Conservation (phyloP, 805 yeast genomes). For the Ogataea haglerorum region DNA sequence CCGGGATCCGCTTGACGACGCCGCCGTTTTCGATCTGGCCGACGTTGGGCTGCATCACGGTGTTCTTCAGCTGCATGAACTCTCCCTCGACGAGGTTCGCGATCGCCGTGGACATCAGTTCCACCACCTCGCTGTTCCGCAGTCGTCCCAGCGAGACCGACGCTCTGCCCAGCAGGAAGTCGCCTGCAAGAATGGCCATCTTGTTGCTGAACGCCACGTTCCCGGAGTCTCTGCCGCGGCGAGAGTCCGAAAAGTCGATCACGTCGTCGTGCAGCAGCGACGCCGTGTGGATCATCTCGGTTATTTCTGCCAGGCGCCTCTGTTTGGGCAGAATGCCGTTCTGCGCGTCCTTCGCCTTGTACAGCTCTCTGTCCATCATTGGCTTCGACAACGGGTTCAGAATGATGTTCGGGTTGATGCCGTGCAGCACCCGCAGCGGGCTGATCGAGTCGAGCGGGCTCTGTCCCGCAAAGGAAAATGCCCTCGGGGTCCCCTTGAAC, state of each 20-base stretch:
- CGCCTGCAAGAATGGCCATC: conserved; percentile 97
- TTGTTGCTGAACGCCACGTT: conserved; percentile 93
- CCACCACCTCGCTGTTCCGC: conserved; percentile 96
- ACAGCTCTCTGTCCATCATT: conserved; percentile 63
- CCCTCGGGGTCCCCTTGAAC: conserved; percentile 53
- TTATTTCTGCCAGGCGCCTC: conserved; percentile 92
- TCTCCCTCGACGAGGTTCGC: conserved; percentile 98
- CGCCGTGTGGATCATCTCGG: conserved; percentile 98
- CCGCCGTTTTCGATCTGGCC: conserved; percentile 43
- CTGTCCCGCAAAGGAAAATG: conserved; percentile 55
- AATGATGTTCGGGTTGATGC: conserved; percentile 79
- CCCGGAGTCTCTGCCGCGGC: conserved; percentile 89
- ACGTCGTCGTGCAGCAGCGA: conserved; percentile 95
- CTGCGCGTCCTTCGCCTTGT: conserved; percentile 44
- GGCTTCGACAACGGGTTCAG: conserved; percentile 83
- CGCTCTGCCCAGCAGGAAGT: conserved; percentile 90
- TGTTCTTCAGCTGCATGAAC: conserved; percentile 96
- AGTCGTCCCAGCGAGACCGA: conserved; percentile 92
- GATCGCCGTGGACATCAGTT: conserved; percentile 89
- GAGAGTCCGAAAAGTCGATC: conserved; percentile 81
- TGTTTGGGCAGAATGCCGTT: conserved; percentile 92
- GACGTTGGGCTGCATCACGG: conserved; percentile 58
- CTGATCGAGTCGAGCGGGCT: conserved; percentile 64
- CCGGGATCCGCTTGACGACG: conserved; percentile 45
- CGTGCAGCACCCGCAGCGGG: conserved; percentile 81